A percentile compares a stretch with the other conserved stretches of the same genome.
Evolutionary conservation across 2,329 filamentous ascomycete genomes (phyloP).

Genomic region (Clonostachys chloroleuca): DNA sequence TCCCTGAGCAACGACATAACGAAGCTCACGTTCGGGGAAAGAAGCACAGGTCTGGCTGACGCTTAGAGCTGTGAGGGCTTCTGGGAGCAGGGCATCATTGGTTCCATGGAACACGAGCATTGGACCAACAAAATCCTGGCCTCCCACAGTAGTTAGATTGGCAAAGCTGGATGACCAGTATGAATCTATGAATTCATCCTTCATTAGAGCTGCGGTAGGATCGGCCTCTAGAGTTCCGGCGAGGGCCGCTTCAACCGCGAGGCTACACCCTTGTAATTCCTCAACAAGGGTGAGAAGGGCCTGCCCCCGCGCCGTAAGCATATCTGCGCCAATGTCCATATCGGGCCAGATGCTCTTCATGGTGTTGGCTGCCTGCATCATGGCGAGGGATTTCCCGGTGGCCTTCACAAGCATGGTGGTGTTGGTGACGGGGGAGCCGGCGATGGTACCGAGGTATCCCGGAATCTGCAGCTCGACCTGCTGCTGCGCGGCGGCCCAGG

Average conservation of each 20-base stretch:
- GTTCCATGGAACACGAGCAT: slow-evolving; percentile 29
- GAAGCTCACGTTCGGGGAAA: slow-evolving; percentile 6
- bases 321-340: slow-evolving; percentile 5
- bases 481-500: slow-evolving; percentile 26
- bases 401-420: slow-evolving; percentile 7
- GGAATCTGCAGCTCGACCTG: slow-evolving; percentile 18
- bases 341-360: slow-evolving; percentile 7
- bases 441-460: slow-evolving; percentile 29
- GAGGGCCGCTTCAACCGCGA: slow-evolving; percentile 3
- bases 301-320: slow-evolving; percentile 6
- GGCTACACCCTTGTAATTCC: slow-evolving; percentile 8
- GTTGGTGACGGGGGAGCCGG: slow-evolving; percentile 18
- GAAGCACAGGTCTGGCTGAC: slow-evolving; percentile 12
- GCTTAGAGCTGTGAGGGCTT: slow-evolving; percentile 4
- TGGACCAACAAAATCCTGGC: slow-evolving; percentile 23
- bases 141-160: slow-evolving; percentile 16
- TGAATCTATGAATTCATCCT: slow-evolving; percentile 9
- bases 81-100: slow-evolving; percentile 10
- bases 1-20: slow-evolving; percentile 10
- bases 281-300: slow-evolving; percentile 5
- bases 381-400: slow-evolving; percentile 1
- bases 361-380: slow-evolving; percentile 5
- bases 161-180: slow-evolving; percentile 12
- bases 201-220: not conserved
- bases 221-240: slow-evolving; percentile 1